Conservation (phyloP, 208 protist genomes). For the Acanthamoeba culbertsoni region DNA sequence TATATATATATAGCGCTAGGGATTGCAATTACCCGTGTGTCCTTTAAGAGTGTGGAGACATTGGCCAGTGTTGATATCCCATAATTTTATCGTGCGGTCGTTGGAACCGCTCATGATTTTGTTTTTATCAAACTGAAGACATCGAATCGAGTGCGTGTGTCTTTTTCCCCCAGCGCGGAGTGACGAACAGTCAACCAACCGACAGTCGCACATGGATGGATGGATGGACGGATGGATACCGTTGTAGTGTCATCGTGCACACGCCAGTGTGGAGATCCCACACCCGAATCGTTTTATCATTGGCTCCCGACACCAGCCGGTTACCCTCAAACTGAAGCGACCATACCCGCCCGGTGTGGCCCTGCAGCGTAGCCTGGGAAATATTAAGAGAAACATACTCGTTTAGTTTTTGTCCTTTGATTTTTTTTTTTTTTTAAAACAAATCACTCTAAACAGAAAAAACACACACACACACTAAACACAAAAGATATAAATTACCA, state of each 20-base stretch:
- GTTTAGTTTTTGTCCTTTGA: too few species aligned
- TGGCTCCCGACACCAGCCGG: background rate
- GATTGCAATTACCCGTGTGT: background rate
- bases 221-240: background rate
- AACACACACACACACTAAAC: background rate
- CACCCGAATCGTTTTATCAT: background rate
- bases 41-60: conserved; percentile 42
- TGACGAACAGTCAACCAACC: too few species aligned
- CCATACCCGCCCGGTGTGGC: conserved; percentile 9
- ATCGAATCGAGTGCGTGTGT: conserved; percentile 29
- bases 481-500: background rate
- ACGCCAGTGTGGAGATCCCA: conserved; percentile 11
- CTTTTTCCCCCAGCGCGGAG: background rate
- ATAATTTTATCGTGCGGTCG: conserved; percentile 34
- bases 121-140: conserved; percentile 27
- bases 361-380: background rate
- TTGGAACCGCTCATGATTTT: conserved; percentile 58
- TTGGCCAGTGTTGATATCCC: conserved; percentile 27
- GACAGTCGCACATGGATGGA: too few species aligned
- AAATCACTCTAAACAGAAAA: background rate
- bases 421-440: too few species aligned
- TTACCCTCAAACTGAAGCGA: conserved; percentile 38
- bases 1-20: too few species aligned
- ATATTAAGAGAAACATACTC: too few species aligned
- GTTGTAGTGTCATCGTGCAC: conserved; percentile 32